These are phyloP conservation scores for Zarea fungicola DNA, from an alignment of 2,329 filamentous ascomycete genomes.

Conservation along the genomic window DNA sequence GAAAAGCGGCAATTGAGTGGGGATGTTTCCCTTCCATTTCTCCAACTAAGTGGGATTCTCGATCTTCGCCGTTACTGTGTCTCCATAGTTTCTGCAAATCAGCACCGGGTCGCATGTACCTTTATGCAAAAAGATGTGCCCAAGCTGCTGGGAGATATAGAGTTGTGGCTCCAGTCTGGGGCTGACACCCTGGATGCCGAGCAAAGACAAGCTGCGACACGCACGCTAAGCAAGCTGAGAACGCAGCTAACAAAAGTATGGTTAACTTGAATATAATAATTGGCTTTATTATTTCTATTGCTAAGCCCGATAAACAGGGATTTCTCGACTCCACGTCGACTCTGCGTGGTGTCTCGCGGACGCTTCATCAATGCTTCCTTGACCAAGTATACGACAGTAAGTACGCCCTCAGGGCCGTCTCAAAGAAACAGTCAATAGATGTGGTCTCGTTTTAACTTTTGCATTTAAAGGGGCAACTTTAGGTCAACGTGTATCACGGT, in stretches of 20 bases:
- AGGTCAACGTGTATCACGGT: conserved; percentile 15
- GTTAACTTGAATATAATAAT: too few relatives aligned
- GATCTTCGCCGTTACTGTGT: conserved; percentile 38
- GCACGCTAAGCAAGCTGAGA: conserved; percentile 29
- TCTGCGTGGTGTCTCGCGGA: background rate
- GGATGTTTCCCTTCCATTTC: conserved; percentile 23
- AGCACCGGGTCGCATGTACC: conserved; percentile 28
- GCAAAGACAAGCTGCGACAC: conserved; percentile 27
- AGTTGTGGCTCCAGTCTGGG: conserved; percentile 41
- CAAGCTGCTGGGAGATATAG: conserved; percentile 33
- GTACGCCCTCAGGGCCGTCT: background rate
- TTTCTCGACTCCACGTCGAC: background rate
- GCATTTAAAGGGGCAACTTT: background rate
- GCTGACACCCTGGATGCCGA: conserved; percentile 32
- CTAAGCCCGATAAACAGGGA: too few relatives aligned
- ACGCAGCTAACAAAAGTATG: conserved; percentile 26
- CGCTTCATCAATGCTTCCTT: background rate
- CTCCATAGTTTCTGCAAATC: conserved; percentile 38
- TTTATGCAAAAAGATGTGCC: conserved; percentile 39
- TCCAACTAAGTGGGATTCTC: conserved; percentile 38
- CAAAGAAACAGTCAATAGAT: too few relatives aligned
- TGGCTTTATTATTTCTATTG: too few relatives aligned
- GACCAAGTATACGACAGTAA: conserved; percentile 8
- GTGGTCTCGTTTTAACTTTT: too few relatives aligned
- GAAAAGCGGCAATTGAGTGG: conserved; percentile 24